phyloP scores from a whole-genome alignment of 352 stramenopile genomes.

The Aphanomyces stellatus region DNA sequence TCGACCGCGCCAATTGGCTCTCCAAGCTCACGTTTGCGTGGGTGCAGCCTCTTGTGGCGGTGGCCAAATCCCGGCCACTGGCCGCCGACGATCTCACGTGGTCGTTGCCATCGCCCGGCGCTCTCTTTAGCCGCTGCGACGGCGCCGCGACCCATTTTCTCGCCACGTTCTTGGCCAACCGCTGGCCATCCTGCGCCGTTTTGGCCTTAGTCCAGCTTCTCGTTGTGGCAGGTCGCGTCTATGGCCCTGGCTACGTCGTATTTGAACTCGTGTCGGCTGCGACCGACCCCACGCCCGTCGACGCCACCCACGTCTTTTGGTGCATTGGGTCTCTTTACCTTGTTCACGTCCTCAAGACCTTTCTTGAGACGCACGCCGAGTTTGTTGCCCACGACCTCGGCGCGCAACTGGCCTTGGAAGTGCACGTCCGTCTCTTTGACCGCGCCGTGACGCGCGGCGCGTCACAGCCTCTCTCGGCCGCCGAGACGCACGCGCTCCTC shows the following conservation, averaged over 20 bases:
- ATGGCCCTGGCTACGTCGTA: constrained; percentile 29
- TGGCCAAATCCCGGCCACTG: constrained; percentile 36
- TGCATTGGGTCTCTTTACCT: constrained; percentile 33
- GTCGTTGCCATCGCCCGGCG: constrained; percentile 22
- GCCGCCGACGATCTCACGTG: constrained; percentile 31
- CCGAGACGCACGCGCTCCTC: no score
- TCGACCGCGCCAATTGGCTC: background rate
- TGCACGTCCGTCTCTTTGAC: constrained; percentile 30
- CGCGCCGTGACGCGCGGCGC: constrained; percentile 30
- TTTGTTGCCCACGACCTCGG: constrained; percentile 25
- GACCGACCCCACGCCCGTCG: constrained; percentile 20
- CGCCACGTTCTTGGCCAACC: constrained; percentile 22
- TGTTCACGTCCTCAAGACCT: constrained; percentile 27
- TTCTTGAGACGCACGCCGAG: constrained; percentile 24
- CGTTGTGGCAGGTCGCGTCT: constrained; percentile 21
- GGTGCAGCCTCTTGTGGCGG: constrained; percentile 29
- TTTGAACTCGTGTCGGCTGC: constrained; percentile 35
- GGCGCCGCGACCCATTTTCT: constrained; percentile 22
- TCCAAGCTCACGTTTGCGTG: constrained; percentile 38
- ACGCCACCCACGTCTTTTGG: constrained; percentile 21
- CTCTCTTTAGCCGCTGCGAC: constrained; percentile 18
- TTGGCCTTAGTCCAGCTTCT: constrained; percentile 24
- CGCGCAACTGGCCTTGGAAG: constrained; percentile 22
- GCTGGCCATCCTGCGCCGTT: constrained; percentile 12
- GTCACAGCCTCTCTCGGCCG: background rate